Base-by-base conservation (phyloP, 805 yeast genomes). In the Vanderwaltozyma yarrowii region DNA sequence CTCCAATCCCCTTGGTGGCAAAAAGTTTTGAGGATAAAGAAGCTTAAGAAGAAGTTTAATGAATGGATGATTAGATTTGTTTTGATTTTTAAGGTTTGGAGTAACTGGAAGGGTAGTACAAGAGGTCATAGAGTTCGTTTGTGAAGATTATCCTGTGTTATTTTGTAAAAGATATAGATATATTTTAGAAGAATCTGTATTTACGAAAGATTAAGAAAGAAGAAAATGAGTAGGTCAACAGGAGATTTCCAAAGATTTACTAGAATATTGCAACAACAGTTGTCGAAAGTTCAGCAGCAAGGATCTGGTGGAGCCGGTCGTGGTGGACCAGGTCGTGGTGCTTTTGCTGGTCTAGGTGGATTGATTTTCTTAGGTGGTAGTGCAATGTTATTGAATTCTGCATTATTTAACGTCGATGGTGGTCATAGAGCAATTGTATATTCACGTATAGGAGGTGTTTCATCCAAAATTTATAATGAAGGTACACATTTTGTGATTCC, bases 401-500 rank as follows among this genome's bases (percentile, higher is more conserved):
- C 87, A 1, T 64, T 81, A 26, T 81, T 78, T 65, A 81, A 80
- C 58, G 98, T 92, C 43, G 97, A 92, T 63, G 98, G 98, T 76
- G 98, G 98, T 64, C 97, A 89, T 62, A 73, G 98, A 58, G 98
- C 96, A 14, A 88, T 92, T 54, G 74, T 92, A 28, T 92, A 92
- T 61, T 86, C 94, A 19, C 77, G 98, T 57, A 36, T 87, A 20
- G 71, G 76, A 35, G 98, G 98, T 57, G 79, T 92, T 34, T 82
- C 78, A 56, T 78, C 88, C 14, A 73, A 70, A 43, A 85, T 92
- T 46, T 86, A 79, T 59, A 75, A 75, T 34, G 98, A 92, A 67
- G 98, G 98, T 49, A 92, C 98, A 2, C 98, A 92, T 65, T 69
- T 92, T 50, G 80, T 86, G 35, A 68, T 89, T 46, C 98, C 98